These are phyloP conservation scores for Pleurotus eryngii DNA, from an alignment of 768 basidiomycete species.

Conservation along the genomic window DNA sequence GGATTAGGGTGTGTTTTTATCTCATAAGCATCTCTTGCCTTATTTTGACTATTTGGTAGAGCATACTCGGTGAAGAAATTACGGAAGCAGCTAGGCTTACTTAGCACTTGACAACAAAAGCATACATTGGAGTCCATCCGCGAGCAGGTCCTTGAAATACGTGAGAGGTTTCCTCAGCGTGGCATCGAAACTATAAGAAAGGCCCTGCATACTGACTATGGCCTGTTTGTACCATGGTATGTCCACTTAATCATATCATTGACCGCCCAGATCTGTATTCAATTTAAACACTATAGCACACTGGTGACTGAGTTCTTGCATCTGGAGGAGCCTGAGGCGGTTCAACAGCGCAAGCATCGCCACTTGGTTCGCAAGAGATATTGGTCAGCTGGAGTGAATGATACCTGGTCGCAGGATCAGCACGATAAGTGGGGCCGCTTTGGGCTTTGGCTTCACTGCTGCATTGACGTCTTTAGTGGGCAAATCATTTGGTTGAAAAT, in stretches of 20 bases:
- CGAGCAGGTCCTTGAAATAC: constrained; percentile 8
- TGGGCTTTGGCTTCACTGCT: no score
- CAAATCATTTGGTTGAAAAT: no score
- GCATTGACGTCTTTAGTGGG: no score
- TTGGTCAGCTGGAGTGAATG: no score
- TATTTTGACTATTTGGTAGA: not conserved
- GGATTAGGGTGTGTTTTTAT: no score
- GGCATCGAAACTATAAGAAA: constrained; percentile 13
- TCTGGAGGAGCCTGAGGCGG: constrained; percentile 11
- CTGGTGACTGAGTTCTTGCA: not conserved
- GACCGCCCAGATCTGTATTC: no score
- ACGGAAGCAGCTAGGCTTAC: constrained; percentile 3
- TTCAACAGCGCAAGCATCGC: constrained; percentile 21
- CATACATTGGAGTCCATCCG: constrained; percentile 12
- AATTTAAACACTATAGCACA: not conserved
- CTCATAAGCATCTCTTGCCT: no score
- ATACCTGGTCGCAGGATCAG: no score
- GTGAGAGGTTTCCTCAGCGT: constrained; percentile 8
- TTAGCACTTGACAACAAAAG: constrained; percentile 13
- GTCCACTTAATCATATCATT: no score
- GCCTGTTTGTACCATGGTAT: constrained; percentile 12
- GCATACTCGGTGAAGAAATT: not conserved
- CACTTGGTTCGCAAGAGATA: no score
- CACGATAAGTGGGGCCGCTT: no score
- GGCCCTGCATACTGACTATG: constrained; percentile 11